Base-by-base conservation (phyloP, 371 early-diverging fungal species). In the Chytridium lagenaria region DNA sequence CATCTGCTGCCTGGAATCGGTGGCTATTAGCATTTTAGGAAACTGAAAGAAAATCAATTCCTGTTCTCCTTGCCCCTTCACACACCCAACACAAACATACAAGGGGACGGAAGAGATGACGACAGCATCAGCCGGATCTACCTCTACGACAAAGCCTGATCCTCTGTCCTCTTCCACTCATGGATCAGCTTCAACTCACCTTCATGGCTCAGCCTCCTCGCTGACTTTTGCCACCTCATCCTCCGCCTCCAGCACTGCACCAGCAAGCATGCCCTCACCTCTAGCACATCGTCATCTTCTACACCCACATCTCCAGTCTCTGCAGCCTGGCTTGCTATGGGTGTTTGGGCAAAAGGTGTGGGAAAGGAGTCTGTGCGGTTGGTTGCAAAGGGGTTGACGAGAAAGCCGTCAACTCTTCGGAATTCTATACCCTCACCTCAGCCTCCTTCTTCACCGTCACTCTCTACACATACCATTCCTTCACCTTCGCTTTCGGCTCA, bases 321-420 rank as follows among this genome's bases (percentile, higher is more conserved):
- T 7, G 75, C 75, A 15, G 75, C 75, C 19, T 75, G 70, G 67
- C 50, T 49, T 1, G 52, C 55, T 26, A 59, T 75, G 19, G 75
- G 75, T 31, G 75, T 59, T 7, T 75, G 75, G 75, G 75, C 71
- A 22, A 70, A 7, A 12, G 44, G 67, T 34, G 37, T 70, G 3
- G 69, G 57, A 28, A 61, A 38, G 37, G 34, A 50, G 23, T 59
- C 61, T 5, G 71, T 71, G 19, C 15, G 64, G 7, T 15, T 36
- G 7, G 37, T 55, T 5, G 57, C 61, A 7, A 61, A 61, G 23
- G 61, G 61, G 2, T 37, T 61, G 15, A 16, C 61, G 36, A 52
- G 55, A 26, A 5, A n/a, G 55, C 12, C 12, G 44, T 12, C 44
- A 44, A 44, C 44, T 19, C 7, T 7, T n/a, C n/a, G 44, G 19